Evolutionary conservation across 768 basidiomycete species (phyloP).

Genomic region (Clavulina sp.): DNA sequence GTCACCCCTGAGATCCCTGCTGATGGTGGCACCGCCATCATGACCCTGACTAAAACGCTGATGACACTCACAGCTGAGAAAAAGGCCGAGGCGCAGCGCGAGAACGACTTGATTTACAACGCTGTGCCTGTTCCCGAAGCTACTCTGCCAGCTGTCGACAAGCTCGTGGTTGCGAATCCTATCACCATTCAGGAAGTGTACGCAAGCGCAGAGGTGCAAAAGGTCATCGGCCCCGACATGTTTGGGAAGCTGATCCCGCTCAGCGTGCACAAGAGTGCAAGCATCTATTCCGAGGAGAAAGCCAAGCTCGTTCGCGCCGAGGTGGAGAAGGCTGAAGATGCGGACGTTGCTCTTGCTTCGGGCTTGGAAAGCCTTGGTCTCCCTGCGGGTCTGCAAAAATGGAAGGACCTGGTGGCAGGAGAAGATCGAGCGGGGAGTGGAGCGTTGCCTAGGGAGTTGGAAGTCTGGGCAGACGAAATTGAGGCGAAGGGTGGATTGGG

Average conservation of each 20-base stretch:
- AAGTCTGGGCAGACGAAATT: slow-evolving; percentile 62
- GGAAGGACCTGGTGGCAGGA: slow-evolving; percentile 50
- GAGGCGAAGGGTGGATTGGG: slow-evolving; percentile 48
- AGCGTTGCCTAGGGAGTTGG: slow-evolving; percentile 44
- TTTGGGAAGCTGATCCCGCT: slow-evolving; percentile 79
- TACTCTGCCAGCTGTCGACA: slow-evolving; percentile 66
- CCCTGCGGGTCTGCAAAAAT: slow-evolving; percentile 48
- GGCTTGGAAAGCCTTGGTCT: slow-evolving; percentile 70
- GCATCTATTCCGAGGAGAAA: slow-evolving; percentile 96
- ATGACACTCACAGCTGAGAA: slow-evolving; percentile 58
- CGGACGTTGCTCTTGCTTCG: slow-evolving; percentile 63
- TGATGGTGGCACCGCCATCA: slow-evolving; percentile 64
- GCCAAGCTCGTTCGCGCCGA: slow-evolving; percentile 83
- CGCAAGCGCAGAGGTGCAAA: slow-evolving; percentile 68
- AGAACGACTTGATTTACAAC: slow-evolving; percentile 97
- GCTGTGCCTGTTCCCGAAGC: slow-evolving; percentile 68
- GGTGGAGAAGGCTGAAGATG: slow-evolving; percentile 70
- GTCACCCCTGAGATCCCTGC: slow-evolving; percentile 54
- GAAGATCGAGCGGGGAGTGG: slow-evolving; percentile 29
- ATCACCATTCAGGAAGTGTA: slow-evolving; percentile 93
- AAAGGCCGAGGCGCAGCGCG: slow-evolving; percentile 56
- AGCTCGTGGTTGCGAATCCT: slow-evolving; percentile 60
- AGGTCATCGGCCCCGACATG: slow-evolving; percentile 82
- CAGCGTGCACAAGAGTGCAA: slow-evolving; percentile 89
- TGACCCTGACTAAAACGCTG: slow-evolving; percentile 73